Conservation (phyloP, 2,329 filamentous ascomycete genomes). For the Alternaria burnsii region DNA sequence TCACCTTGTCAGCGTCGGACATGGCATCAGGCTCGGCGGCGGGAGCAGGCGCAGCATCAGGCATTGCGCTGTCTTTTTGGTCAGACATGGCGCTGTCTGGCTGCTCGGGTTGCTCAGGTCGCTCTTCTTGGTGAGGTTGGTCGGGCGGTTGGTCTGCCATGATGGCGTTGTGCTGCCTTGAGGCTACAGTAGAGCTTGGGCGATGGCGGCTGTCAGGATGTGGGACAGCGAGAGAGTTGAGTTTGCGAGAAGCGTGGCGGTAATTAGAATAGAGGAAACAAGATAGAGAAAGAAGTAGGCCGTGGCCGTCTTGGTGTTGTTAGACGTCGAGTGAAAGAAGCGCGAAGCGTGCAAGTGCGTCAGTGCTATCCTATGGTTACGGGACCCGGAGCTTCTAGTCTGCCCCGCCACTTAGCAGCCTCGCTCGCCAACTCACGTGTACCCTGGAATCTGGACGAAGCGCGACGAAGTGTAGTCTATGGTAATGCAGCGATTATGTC, state of each 20-base stretch:
- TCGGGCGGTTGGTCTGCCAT: constrained; percentile 33
- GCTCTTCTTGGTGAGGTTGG: constrained; percentile 24
- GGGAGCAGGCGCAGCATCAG: constrained; percentile 33
- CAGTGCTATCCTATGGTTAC: constrained; percentile 5
- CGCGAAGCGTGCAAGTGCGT: constrained; percentile 14
- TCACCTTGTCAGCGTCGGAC: constrained; percentile 60
- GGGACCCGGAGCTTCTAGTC: constrained; percentile 16
- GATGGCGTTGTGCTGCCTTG: constrained; percentile 13
- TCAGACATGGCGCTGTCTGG: constrained; percentile 42
- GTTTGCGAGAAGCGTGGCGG: background rate
- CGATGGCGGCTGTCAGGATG: background rate
- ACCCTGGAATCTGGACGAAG: constrained; percentile 8
- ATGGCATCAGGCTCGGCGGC: constrained; percentile 45
- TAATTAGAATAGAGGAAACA: background rate
- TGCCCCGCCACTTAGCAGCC: constrained; percentile 19
- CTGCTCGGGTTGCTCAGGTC: constrained; percentile 14
- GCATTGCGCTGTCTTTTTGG: constrained; percentile 45
- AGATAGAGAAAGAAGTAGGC: constrained; percentile 1
- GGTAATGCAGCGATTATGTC: background rate
- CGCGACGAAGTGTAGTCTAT: constrained; percentile 10
- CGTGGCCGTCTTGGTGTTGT: background rate
- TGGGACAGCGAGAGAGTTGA: background rate
- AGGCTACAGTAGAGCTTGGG: constrained; percentile 5
- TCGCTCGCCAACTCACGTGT: constrained; percentile 26
- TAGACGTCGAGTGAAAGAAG: constrained; percentile 3